These are phyloP conservation scores for Phylloporus sp. DNA, from an alignment of 768 basidiomycete genomes.

Conservation along the genomic window DNA sequence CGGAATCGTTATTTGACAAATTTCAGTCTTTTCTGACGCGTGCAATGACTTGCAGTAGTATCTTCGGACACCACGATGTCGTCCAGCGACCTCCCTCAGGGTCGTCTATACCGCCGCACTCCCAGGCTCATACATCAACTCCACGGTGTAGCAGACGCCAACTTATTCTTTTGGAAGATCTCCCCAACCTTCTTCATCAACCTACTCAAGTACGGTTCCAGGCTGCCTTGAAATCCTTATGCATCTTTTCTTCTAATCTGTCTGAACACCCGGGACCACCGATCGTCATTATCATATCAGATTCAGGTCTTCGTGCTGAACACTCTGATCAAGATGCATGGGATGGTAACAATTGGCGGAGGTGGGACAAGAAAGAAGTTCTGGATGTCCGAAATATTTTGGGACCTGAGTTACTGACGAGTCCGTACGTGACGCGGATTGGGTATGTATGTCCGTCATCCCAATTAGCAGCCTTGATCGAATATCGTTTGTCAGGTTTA, in stretches of 20 bases:
- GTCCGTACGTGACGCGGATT: slow-evolving; percentile 77
- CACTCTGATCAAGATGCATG: slow-evolving; percentile 45
- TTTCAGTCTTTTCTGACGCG: slow-evolving; percentile 74
- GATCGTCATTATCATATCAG: slow-evolving; percentile 78
- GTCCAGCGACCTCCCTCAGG: slow-evolving; percentile 5
- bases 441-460: slow-evolving; percentile 45
- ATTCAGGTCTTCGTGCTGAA: slow-evolving; percentile 76
- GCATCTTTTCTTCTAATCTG: slow-evolving; percentile 22
- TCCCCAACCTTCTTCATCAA: slow-evolving; percentile 84
- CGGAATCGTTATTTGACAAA: slow-evolving; percentile 50
- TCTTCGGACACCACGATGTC: slow-evolving; percentile 36
- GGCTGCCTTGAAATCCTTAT: slow-evolving; percentile 57
- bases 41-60: slow-evolving; percentile 54
- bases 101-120: slow-evolving; percentile 1
- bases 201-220: slow-evolving; percentile 72
- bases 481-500: slow-evolving; percentile 56
- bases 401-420: slow-evolving; percentile 61
- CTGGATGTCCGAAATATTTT: slow-evolving; percentile 69
- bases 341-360: slow-evolving; percentile 38
- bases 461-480: neutral
- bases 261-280: slow-evolving; percentile 41
- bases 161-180: slow-evolving; percentile 79
- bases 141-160: slow-evolving; percentile 37
- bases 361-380: slow-evolving; percentile 51
- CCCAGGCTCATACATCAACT: neutral